Evolutionary conservation across 192 early-diverging fungal species (phyloP), one percentile per base, ranked within the genome.

Genomic region (Backusella morwellensis): DNA sequence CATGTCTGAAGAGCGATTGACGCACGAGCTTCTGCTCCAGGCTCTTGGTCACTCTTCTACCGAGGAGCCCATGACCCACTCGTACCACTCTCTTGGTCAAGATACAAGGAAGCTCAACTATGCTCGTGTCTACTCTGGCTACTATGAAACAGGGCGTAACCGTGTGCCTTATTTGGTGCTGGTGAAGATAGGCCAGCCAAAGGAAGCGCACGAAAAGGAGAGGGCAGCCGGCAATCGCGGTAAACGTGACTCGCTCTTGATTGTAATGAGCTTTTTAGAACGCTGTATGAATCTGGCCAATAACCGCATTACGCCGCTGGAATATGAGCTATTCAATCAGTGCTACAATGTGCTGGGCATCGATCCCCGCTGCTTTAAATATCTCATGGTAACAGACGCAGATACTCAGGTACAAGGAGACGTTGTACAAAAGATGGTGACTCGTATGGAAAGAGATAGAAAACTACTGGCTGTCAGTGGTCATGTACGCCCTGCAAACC

Each of bases 181-280:
- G 7, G 86, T 91, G 78, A 92, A 92, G 81, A 82, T 84, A 75
- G 91, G 91, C 38, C 85, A 85, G 21, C 79, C 85, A 40, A 82
- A 70, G 14, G 87, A 88, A 78, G 69, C 77, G 9, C 47, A 73
- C 50, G 82, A 83, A 23, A 41, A 50, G 6, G 32, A 71, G 11
- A 32, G 75, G 69, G 47, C 21, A 59, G 40, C 41, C 36, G 90
- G 90, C 2, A 91, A 91, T 73, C 88, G 95, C 66, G 95, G 95
- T 66, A 96, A 96, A 83, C 91, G 94, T 35, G 95, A 97, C 81
- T 94, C 94, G 14, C 93, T 95, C 80, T 86, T 96, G 63, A 81
- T 96, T 44, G 86, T 95, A 35, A 93, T 96, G 89, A 91, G 90
- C 72, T 96, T 95, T 77, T 77, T 96, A 74, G 88, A 92, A 80